These are phyloP conservation scores for Elasticomyces elasticus DNA, from an alignment of 495 filamentous ascomycete genomes.

Conservation along the genomic window DNA sequence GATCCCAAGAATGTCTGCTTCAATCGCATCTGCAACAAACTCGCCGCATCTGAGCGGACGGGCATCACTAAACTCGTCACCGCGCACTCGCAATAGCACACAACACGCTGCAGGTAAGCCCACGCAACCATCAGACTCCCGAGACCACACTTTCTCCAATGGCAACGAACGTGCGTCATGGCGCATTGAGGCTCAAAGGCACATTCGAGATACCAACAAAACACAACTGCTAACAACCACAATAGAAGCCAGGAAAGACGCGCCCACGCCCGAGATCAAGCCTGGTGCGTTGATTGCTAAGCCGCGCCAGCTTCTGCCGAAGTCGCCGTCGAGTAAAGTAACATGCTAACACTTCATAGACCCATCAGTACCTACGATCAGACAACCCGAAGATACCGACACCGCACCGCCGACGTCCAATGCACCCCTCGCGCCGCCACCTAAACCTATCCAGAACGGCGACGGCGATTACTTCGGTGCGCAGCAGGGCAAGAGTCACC, in stretches of 20 bases:
- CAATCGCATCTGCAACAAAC: slow-evolving; percentile 25
- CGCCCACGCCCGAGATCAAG: not conserved
- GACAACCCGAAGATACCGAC: slow-evolving; percentile 18
- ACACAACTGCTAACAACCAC: not conserved
- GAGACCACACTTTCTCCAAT: not conserved
- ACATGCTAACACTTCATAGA: slow-evolving; percentile 10
- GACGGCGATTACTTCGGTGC: slow-evolving; percentile 64
- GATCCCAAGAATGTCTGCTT: too few relatives aligned
- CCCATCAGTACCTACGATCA: slow-evolving; percentile 12
- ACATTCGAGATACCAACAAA: not conserved
- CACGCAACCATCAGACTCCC: not conserved
- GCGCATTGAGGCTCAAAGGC: too few relatives aligned
- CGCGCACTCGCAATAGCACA: slow-evolving; percentile 23
- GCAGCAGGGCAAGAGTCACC: slow-evolving; percentile 45
- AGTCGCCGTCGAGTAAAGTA: too few relatives aligned
- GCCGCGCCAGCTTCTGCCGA: not conserved
- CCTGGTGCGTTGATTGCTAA: not conserved
- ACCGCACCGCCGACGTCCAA: slow-evolving; percentile 32
- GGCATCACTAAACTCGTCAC: slow-evolving; percentile 29
- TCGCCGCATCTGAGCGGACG: slow-evolving; percentile 25
- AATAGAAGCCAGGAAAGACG: not conserved
- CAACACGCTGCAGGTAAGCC: slow-evolving; percentile 28
- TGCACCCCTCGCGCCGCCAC: slow-evolving; percentile 65
- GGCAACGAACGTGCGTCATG: too few relatives aligned
- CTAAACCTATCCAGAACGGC: slow-evolving; percentile 50